Conservation (phyloP, 257 asterid species). For the Primulina tabacum region DNA sequence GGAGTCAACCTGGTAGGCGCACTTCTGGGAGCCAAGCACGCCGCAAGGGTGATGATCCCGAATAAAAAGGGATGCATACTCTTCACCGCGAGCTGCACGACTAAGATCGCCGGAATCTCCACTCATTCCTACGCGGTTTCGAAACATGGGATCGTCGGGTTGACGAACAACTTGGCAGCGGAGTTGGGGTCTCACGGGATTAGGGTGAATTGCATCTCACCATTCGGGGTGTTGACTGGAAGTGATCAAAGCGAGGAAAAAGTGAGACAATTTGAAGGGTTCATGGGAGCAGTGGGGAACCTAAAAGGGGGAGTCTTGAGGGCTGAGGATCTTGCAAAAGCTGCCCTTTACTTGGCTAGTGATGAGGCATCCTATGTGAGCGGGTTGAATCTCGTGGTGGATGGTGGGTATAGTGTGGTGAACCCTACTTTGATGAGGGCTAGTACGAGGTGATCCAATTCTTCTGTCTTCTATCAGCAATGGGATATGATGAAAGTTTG, state of each 20-base stretch:
- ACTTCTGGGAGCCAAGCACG: conserved; percentile 50
- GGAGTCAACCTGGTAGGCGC: conserved; percentile 38
- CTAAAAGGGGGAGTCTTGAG: background rate
- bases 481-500: too few relatives aligned
- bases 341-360: conserved; percentile 42
- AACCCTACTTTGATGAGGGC: conserved; percentile 31
- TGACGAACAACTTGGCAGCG: conserved; percentile 34
- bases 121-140: conserved; percentile 34
- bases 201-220: conserved; percentile 51
- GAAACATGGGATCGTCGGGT: conserved; percentile 41
- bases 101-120: conserved; percentile 35
- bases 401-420: conserved; percentile 46
- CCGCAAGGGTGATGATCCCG: conserved; percentile 47
- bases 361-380: conserved; percentile 48
- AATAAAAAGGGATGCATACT: conserved; percentile 40
- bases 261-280: conserved; percentile 8
- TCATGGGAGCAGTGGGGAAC: conserved; percentile 26
- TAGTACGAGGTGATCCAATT: background rate
- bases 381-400: conserved; percentile 52
- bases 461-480: too few relatives aligned
- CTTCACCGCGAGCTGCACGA: conserved; percentile 45
- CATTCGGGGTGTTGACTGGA: conserved; percentile 36
- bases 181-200: conserved; percentile 52
- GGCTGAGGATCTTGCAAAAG: conserved; percentile 35
- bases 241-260: background rate